Conservation (phyloP, 139 green algal genomes). For the Gonium pectorale region DNA sequence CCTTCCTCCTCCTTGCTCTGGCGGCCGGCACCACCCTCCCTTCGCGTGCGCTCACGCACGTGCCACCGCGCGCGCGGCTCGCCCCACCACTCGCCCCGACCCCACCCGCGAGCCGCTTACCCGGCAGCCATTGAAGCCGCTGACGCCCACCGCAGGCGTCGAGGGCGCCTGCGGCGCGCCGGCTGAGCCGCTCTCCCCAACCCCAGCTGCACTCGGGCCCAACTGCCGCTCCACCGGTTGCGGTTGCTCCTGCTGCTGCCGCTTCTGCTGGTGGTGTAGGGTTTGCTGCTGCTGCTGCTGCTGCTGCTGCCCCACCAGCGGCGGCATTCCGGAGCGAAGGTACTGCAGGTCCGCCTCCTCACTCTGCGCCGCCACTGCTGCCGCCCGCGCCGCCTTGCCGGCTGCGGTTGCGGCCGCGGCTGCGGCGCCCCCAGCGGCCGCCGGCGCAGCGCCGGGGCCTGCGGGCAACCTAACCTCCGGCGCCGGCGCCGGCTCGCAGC, state of each 20-base stretch:
- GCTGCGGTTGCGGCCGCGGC: conserved; percentile 14
- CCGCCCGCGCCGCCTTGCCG: background rate
- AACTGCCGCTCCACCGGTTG: too few relatives aligned
- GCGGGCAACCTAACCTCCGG: too few relatives aligned
- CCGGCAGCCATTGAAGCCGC: conserved; percentile 1
- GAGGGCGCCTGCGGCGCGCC: too few relatives aligned
- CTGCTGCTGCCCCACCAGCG: background rate
- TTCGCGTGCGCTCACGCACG: too few relatives aligned
- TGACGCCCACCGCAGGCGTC: background rate
- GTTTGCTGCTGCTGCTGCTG: background rate
- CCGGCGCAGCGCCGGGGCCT: too few relatives aligned
- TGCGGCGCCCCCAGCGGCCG: background rate
- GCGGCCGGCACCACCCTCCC: too few relatives aligned
- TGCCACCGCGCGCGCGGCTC: too few relatives aligned
- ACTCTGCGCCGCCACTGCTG: background rate
- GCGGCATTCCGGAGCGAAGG: conserved; percentile 5
- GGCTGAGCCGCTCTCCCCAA: too few relatives aligned
- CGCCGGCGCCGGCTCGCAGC: background rate
- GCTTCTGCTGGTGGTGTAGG: background rate
- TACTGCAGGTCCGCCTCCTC: background rate
- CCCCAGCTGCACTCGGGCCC: too few relatives aligned
- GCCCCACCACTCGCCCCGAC: too few relatives aligned
- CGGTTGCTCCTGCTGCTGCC: background rate
- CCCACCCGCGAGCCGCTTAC: background rate
- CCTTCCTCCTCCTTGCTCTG: too few relatives aligned